Conservation (phyloP, 2,329 filamentous ascomycete genomes). For the Clarireedia homoeocarpa region DNA sequence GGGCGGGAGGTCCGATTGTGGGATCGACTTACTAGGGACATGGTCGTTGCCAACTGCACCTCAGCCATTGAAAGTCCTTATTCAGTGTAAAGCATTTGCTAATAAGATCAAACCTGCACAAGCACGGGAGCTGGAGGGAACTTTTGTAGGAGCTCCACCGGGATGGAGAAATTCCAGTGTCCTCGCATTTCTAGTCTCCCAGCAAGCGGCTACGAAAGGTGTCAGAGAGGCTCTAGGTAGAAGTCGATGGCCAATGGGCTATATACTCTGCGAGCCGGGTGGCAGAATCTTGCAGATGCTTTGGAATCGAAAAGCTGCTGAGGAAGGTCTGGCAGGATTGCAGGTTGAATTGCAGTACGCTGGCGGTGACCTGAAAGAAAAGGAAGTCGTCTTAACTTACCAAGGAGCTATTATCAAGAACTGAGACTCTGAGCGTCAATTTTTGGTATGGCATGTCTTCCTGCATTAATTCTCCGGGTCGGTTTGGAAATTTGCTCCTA, state of each 20-base stretch:
- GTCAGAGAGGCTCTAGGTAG: conserved; percentile 63
- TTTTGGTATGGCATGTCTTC: not conserved
- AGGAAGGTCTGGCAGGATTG: conserved; percentile 53
- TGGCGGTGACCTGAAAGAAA: conserved; percentile 24
- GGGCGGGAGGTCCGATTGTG: conserved; percentile 59
- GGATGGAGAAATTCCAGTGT: conserved; percentile 58
- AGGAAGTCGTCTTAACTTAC: conserved; percentile 43
- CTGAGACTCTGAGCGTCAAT: conserved; percentile 1
- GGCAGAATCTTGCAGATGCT: conserved; percentile 60
- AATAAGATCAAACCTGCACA: conserved; percentile 46
- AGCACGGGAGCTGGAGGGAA: conserved; percentile 72
- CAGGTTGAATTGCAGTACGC: conserved; percentile 42
- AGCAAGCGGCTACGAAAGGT: conserved; percentile 67
- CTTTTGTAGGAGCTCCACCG: conserved; percentile 63
- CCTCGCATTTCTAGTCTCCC: conserved; percentile 63
- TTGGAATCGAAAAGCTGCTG: conserved; percentile 61
- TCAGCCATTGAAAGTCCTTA: conserved; percentile 38
- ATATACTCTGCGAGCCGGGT: conserved; percentile 49
- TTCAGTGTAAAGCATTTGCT: conserved; percentile 63
- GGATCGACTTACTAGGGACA: conserved; percentile 66
- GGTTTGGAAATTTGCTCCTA: not conserved
- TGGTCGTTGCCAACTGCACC: conserved; percentile 51
- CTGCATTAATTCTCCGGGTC: not conserved
- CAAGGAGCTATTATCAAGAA: conserved; percentile 34
- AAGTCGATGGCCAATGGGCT: conserved; percentile 65